These are phyloP conservation scores for Draba incana DNA, from an alignment of 345 rosid genomes.

Conservation along the genomic window DNA sequence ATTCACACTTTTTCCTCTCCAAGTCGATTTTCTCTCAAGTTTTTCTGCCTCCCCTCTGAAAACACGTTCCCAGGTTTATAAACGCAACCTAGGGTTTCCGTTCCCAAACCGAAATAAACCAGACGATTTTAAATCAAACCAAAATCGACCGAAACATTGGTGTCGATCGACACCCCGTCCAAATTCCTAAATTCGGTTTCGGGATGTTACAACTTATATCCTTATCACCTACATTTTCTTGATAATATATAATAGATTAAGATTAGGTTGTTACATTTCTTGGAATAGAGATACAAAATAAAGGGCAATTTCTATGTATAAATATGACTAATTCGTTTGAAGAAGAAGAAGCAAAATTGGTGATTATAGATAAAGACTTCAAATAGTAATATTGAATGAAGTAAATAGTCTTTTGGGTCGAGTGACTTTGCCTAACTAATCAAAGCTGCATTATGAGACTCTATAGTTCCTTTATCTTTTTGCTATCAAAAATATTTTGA, in stretches of 20 bases:
- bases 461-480: conserved; percentile 17
- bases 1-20: no score
- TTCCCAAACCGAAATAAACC: no score
- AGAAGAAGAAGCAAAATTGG: not conserved
- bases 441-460: conserved; percentile 37
- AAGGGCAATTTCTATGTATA: conserved; percentile 2
- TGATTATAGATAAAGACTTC: not conserved
- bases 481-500: not conserved
- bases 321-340: not conserved
- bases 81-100: no score
- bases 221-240: no score
- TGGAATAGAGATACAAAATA: conserved; percentile 1
- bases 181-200: no score
- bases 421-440: conserved; percentile 30
- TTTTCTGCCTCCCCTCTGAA: no score
- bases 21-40: no score
- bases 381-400: conserved; percentile 15
- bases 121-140: no score
- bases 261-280: not conserved
- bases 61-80: no score
- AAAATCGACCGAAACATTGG: no score
- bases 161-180: no score
- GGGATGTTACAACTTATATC: no score
- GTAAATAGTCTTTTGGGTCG: conserved; percentile 22
- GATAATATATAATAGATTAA: not conserved